Evolutionary conservation across 768 basidiomycete genomes (phyloP), one percentile per base, ranked within the genome.

Genomic region (Amanita polypyramis): DNA sequence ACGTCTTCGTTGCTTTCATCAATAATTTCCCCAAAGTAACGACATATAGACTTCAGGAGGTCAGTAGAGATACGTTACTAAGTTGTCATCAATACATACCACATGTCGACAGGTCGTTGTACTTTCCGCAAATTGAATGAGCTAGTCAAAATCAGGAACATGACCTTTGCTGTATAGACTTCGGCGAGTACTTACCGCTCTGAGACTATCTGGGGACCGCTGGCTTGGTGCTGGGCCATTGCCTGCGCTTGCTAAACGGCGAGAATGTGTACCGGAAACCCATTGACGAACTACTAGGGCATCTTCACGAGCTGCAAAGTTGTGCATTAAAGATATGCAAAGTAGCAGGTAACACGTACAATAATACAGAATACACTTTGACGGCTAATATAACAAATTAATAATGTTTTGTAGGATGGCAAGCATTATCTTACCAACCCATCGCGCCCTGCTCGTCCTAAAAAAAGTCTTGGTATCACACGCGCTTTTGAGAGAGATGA

Each of bases 281-380:
- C 77, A 70, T 36, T 65, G 70, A 54, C 68, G 74, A 32, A 82
- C 76, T 39, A 71, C 67, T 23, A 74, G 51, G 2, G 75, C 78
- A 47, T 91, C 86, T 62, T 90, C 85, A n/a, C 85, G 75, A 41
- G 87, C 87, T 90, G 44, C 1, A 41, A 35, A 44, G 29, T 29
- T 43, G 17, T 27, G 8, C 37, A 37, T 38, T 36, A 17, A 21
- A 36, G 35, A 49, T 5, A 4, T 10, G 41, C 1, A 51, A 32
- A 17, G 23, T 12, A 12, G 23, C 36, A 33, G 7, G 33, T n/a
- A 34, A 29, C 43, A 43, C 78, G 56, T 53, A 86, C 88, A 90
- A 57, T 89, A 92, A 58, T 87, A 92, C 1, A 91, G 62, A 21
- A 90, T 67, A 53, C 88, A 91, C 64, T 85, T 88, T 0, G 89